Conservation (phyloP, 106 monocot genomes). For the Acanthochlamys bracteata region DNA sequence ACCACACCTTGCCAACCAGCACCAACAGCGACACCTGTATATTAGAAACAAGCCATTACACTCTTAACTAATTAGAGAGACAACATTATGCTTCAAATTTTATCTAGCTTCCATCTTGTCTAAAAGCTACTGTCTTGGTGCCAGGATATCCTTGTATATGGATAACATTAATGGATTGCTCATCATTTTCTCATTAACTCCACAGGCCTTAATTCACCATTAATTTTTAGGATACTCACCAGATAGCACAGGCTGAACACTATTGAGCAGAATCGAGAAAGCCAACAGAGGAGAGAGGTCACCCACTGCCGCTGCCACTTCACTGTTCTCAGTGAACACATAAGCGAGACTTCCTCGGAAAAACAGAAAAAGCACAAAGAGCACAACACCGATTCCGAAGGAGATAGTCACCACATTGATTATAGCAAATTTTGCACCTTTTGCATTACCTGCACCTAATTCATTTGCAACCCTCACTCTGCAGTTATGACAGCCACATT, state of each 20-base stretch:
- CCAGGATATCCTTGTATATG: too few species aligned
- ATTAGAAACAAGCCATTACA: too few species aligned
- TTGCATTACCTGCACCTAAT: constrained; percentile 65
- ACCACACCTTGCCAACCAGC: constrained; percentile 74
- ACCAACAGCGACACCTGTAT: constrained; percentile 86
- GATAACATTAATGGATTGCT: too few species aligned
- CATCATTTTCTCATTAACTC: too few species aligned
- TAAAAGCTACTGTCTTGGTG: too few species aligned
- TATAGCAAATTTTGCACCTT: constrained; percentile 53
- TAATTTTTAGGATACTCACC: constrained; percentile 32
- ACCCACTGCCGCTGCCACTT: constrained; percentile 50
- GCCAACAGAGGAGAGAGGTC: constrained; percentile 65
- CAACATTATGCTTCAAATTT: too few species aligned
- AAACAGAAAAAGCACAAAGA: constrained; percentile 41
- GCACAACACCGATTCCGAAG: constrained; percentile 26
- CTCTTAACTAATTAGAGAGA: too few species aligned
- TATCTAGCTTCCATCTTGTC: too few species aligned
- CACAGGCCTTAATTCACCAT: too few species aligned
- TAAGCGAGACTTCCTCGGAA: constrained; percentile 44
- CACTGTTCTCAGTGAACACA: constrained; percentile 36
- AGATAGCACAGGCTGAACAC: constrained; percentile 71
- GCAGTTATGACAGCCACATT: too few species aligned
- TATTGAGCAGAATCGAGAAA: constrained; percentile 72
- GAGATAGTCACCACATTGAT: constrained; percentile 27
- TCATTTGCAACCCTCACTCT: constrained; percentile 64